Evolutionary conservation across 352 stramenopile species (phyloP), one percentile per base, ranked within the genome.

Genomic region (Albugo candida): DNA sequence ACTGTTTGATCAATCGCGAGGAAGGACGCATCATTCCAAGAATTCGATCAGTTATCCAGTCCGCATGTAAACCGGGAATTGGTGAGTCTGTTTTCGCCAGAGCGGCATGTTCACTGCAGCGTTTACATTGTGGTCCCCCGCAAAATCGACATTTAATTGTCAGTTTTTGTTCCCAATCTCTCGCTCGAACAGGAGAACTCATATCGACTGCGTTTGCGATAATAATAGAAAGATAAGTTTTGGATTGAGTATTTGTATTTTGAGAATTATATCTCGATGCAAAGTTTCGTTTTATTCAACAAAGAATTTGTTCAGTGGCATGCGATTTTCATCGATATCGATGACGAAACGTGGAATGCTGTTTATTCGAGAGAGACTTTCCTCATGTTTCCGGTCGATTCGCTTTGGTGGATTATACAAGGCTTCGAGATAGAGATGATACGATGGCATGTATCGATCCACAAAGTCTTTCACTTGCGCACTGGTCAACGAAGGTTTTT

Each of bases 21-120:
- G 73, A 91, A 27, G 81, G 82, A 18, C 82, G 65, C 74, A 93
- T 91, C 79, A 93, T 93, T n/a, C 68, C 81, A 31, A 94, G 61
- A 8, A 92, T 72, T 35, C 70, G 74, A 39, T 92, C 73, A 0
- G 74, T 81, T 16, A 93, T 74, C 81, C 74, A 92, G 63, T 89
- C 69, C n/a, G 75, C 75, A 41, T 94, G 82, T 5, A 94, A 55
- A 1, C 79, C 77, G 5, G 59, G 56, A n/a, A 93, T 67, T 0
- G 78, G 72, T 13, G 69, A 82, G 55, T 85, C 63, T 11, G 53
- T 66, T 63, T 89, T 84, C 36, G 70, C 63, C 40, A 85, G 49
- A 16, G 74, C 72, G 10, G 76, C 71, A 49, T 62, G 78, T 54
- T 85, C 71, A 49, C 79, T 87, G 56, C 82, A 94, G 5, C 79